A percentile compares a stretch with the other conserved stretches of the same genome.
Evolutionary conservation across 2,329 filamentous ascomycete species (phyloP).

Genomic region (Huntiella decipiens): DNA sequence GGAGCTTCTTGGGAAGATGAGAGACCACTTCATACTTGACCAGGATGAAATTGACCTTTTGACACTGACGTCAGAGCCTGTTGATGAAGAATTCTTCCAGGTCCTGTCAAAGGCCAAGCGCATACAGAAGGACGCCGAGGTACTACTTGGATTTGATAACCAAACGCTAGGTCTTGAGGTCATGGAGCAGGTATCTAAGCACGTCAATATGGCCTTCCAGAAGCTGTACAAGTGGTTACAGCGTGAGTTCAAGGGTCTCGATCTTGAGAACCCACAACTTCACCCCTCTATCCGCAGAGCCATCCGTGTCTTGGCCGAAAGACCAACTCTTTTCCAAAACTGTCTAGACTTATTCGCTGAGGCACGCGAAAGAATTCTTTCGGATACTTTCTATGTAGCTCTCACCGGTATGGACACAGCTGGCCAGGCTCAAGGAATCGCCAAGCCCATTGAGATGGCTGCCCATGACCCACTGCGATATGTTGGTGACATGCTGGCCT

Average conservation of each 20-base stretch:
- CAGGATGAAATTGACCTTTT: constrained; percentile 61
- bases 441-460: constrained; percentile 84
- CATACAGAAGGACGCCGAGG: constrained; percentile 74
- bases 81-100: constrained; percentile 70
- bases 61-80: constrained; percentile 60
- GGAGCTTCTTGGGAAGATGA: constrained; percentile 57
- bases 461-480: constrained; percentile 86
- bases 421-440: constrained; percentile 36
- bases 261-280: constrained; percentile 87
- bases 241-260: constrained; percentile 75
- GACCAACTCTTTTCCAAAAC: constrained; percentile 78
- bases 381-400: constrained; percentile 75
- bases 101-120: constrained; percentile 62
- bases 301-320: constrained; percentile 70
- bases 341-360: constrained; percentile 89
- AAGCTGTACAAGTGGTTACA: constrained; percentile 94
- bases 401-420: constrained; percentile 52
- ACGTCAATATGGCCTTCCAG: constrained; percentile 77
- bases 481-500: constrained; percentile 91
- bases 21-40: constrained; percentile 63
- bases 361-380: constrained; percentile 67
- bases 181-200: constrained; percentile 75
- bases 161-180: constrained; percentile 76
- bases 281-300: constrained; percentile 67
- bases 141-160: constrained; percentile 75